Base-by-base conservation (phyloP, 2,329 filamentous ascomycete species). In the Ophiostoma pallidulum region DNA sequence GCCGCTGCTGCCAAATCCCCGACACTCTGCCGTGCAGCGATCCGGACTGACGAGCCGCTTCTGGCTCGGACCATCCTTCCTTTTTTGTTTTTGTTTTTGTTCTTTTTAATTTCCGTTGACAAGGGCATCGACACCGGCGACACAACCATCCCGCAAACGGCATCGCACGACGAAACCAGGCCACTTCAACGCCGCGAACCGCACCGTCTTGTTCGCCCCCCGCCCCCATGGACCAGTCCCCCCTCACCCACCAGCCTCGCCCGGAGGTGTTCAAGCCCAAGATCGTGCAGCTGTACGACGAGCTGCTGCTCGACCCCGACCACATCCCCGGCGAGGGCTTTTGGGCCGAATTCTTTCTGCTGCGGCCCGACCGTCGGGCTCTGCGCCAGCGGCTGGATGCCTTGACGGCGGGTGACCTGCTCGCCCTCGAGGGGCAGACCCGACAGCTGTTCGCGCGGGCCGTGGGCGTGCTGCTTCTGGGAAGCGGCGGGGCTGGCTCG, bases 191-290 rank as follows among this genome's bases (percentile, higher is more conserved):
- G 5, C 35, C 35, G 35, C 8, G 7, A 12, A 28, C 41, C 18
- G 4, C 28, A 42, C 29, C 33, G 37, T 28, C 18, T 4, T n/a
- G 24, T 20, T 32, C 16, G 9, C 16, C 10, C 35, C 2, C 16
- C 26, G 29, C 18, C 35, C 31, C 41, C 16, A 57, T 57, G 53
- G 54, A 54, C 26, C 51, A 94, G 71, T 97, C 91, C 63, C 92
- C 92, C 54, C 78, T 98, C 62, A 95, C 90, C 49, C 89, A 94
- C 68, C 89, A 96, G 74, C 80, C 80, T 66, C 80, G 88, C 59
- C 92, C 91, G 47, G 85, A 94, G 65, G 79, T 84, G 35, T 96
- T 98, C 64, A 85, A 94, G 67, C 91, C 86, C 47, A 98, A 98
- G 71, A 86, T 98, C 56, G 84, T 94, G 51, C 77, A 85, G 64